Conservation (phyloP, 805 yeast genomes). For the Maudiozyma bulderi region DNA sequence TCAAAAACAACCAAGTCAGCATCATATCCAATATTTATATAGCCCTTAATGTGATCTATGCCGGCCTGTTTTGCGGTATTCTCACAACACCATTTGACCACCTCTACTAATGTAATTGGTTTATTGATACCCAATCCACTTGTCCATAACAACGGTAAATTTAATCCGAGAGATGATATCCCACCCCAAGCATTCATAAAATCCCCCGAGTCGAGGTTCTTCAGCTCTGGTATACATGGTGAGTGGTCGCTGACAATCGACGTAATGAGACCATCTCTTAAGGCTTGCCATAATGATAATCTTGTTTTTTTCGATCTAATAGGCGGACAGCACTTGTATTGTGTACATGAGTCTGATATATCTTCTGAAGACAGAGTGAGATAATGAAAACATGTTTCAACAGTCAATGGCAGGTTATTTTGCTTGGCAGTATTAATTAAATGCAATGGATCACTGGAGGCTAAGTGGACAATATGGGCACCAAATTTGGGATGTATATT, state of each 20-base stretch:
- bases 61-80: constrained; percentile 88
- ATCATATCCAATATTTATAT: constrained; percentile 63
- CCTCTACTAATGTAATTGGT: constrained; percentile 40
- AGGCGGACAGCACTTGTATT: constrained; percentile 92
- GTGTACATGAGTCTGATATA: constrained; percentile 69
- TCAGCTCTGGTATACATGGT: constrained; percentile 89
- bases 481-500: constrained; percentile 42
- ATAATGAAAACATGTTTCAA: constrained; percentile 93
- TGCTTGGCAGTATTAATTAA: constrained; percentile 55
- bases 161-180: constrained; percentile 84
- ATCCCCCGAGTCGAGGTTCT: constrained; percentile 73
- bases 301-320: constrained; percentile 71
- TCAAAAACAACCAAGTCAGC: constrained; percentile 86
- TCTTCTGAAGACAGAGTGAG: constrained; percentile 67
- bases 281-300: constrained; percentile 66
- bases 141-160: constrained; percentile 72
- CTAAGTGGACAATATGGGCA: constrained; percentile 83
- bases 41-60: constrained; percentile 60
- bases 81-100: constrained; percentile 68
- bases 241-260: constrained; percentile 94
- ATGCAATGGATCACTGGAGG: constrained; percentile 78
- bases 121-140: constrained; percentile 37
- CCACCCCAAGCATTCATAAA: constrained; percentile 97
- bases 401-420: constrained; percentile 54
- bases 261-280: constrained; percentile 53